Conservation (phyloP, 768 basidiomycete species). For the Psilocybe cubensis region DNA sequence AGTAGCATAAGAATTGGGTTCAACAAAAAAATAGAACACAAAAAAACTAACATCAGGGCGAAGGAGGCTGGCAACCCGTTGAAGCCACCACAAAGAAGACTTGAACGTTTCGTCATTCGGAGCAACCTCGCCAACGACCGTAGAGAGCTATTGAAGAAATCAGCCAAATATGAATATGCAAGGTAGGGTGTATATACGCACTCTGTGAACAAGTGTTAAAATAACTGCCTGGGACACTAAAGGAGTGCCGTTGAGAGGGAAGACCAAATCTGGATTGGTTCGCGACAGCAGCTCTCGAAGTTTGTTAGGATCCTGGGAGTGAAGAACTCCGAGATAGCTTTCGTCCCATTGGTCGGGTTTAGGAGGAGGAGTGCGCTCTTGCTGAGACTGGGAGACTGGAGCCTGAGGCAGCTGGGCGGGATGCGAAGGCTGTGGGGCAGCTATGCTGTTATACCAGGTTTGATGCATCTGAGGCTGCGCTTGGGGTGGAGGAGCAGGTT, state of each 20-base stretch:
- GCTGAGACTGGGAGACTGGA: conserved; percentile 35
- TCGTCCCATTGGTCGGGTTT: conserved; percentile 84
- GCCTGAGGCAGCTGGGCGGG: conserved; percentile 72
- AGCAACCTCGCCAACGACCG: conserved; percentile 73
- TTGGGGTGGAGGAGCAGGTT: conserved; percentile 43
- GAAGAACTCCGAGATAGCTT: conserved; percentile 75
- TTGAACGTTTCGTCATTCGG: conserved; percentile 84
- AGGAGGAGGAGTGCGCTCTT: conserved; percentile 56
- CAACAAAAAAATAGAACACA: background rate
- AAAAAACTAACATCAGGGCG: conserved; percentile 64
- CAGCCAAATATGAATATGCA: conserved; percentile 1
- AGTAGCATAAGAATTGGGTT: background rate
- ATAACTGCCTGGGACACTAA: conserved; percentile 85
- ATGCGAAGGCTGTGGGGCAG: conserved; percentile 83
- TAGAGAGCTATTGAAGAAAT: conserved; percentile 58
- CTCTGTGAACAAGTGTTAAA: conserved; percentile 81
- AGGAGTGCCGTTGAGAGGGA: conserved; percentile 71
- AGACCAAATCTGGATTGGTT: conserved; percentile 78
- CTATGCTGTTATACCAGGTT: conserved; percentile 70
- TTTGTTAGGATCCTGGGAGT: conserved; percentile 74
- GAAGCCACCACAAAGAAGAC: conserved; percentile 85
- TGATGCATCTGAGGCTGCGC: conserved; percentile 44
- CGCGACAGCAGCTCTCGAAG: conserved; percentile 74
- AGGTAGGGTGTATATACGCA: conserved; percentile 40
- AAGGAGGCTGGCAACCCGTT: conserved; percentile 70